Percentiles rank a stretch among this genome's conserved stretches.
These are phyloP conservation scores for Extremus antarcticus DNA, from an alignment of 495 filamentous ascomycete species.

Conservation along the genomic window DNA sequence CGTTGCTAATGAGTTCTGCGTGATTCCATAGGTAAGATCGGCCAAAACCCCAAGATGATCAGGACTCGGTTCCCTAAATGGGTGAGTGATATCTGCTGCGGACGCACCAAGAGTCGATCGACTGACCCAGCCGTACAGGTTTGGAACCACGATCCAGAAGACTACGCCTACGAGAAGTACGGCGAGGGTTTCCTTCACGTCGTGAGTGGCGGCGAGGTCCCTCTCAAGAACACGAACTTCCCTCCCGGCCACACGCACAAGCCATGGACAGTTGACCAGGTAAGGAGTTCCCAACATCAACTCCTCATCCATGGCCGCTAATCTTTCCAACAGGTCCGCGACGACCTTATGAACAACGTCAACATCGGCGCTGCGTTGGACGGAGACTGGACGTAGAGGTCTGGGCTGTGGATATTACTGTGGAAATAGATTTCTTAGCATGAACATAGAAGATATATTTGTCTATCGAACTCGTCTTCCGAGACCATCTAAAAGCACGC, in stretches of 20 bases:
- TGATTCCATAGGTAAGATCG: too few species aligned
- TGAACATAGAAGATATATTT: too few species aligned
- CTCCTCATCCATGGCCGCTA: too few species aligned
- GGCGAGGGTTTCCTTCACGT: constrained; percentile 24
- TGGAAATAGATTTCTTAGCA: too few species aligned
- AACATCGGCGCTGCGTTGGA: neutral
- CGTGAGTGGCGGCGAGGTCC: neutral
- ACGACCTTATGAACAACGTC: constrained; percentile 1
- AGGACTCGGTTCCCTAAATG: neutral
- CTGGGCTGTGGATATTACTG: too few species aligned
- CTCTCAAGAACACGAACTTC: constrained; percentile 10
- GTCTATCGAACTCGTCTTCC: too few species aligned
- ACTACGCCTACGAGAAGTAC: constrained; percentile 46
- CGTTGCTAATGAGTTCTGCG: too few species aligned
- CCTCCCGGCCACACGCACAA: constrained; percentile 7
- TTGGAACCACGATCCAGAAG: constrained; percentile 50
- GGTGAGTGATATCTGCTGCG: constrained; percentile 33
- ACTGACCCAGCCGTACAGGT: constrained; percentile 58
- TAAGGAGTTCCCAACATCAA: too few species aligned
- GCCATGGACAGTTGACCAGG: constrained; percentile 11
- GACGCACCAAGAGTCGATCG: too few species aligned
- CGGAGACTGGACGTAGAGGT: neutral
- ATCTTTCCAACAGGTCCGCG: too few species aligned
- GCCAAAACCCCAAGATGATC: neutral
- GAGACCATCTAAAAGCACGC: too few species aligned